Evolutionary conservation across 768 basidiomycete species (phyloP).

Genomic region (Crassisporium funariophilum): DNA sequence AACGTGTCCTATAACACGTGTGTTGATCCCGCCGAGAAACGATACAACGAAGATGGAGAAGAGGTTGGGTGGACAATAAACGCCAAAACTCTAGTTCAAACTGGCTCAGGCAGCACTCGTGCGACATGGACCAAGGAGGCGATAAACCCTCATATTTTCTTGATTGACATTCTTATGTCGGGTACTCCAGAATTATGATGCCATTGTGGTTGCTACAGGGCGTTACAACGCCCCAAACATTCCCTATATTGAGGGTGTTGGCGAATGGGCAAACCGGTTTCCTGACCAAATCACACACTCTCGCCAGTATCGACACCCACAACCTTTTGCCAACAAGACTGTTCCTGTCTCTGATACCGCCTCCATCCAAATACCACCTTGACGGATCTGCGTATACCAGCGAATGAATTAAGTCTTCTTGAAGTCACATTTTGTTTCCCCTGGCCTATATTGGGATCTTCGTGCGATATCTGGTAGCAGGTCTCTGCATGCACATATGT

Average conservation of each 20-base stretch:
- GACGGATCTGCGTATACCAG: too few relatives aligned
- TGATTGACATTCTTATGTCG: conserved; percentile 8
- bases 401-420: too few relatives aligned
- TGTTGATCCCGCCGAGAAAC: conserved; percentile 47
- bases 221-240: conserved; percentile 37
- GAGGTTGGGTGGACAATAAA: conserved; percentile 39
- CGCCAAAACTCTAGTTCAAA: conserved; percentile 30
- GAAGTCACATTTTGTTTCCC: too few relatives aligned
- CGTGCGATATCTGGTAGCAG: too few relatives aligned
- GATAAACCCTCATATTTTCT: not conserved
- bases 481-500: too few relatives aligned
- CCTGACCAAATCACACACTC: conserved; percentile 39
- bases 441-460: too few relatives aligned
- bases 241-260: conserved; percentile 34
- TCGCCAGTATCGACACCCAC: conserved; percentile 43
- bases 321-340: conserved; percentile 35
- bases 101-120: conserved; percentile 17
- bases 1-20: conserved; percentile 47
- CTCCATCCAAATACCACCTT: too few relatives aligned
- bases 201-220: conserved; percentile 35
- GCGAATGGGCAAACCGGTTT: conserved; percentile 36
- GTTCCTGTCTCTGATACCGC: conserved; percentile 45
- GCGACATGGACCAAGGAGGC: conserved; percentile 43
- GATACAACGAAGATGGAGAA: conserved; percentile 25
- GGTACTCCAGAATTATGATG: conserved; percentile 34